Conservation (phyloP, 805 yeast species). For the Saccharomycopsis malanga region DNA sequence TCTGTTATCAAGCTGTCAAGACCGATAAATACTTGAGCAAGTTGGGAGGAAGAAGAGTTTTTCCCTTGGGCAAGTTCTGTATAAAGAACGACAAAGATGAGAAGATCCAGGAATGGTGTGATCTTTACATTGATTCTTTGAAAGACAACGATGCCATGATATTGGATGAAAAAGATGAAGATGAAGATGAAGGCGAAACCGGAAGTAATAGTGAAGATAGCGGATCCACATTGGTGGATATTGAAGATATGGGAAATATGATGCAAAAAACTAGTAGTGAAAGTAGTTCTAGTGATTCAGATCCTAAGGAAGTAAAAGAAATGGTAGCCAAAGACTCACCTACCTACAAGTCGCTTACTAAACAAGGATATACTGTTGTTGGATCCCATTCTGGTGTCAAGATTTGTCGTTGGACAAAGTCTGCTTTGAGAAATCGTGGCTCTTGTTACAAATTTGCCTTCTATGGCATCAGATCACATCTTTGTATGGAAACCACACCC, state of each 20-base stretch:
- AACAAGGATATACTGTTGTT: conserved; percentile 88
- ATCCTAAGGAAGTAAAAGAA: conserved; percentile 44
- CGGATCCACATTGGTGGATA: conserved; percentile 55
- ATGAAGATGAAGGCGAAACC: conserved; percentile 42
- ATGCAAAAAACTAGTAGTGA: conserved; percentile 22
- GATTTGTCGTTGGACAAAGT: conserved; percentile 93
- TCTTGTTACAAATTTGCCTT: conserved; percentile 90
- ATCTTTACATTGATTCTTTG: conserved; percentile 50
- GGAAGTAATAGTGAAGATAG: conserved; percentile 32
- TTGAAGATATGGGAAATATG: conserved; percentile 74
- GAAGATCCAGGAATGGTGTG: conserved; percentile 60
- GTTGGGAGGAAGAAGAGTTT: conserved; percentile 79
- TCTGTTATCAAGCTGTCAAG: conserved; percentile 76
- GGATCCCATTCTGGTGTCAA: conserved; percentile 95
- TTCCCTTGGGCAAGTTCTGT: conserved; percentile 79
- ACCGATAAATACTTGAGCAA: conserved; percentile 73
- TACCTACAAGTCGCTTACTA: conserved; percentile 78
- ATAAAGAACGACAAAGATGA: conserved; percentile 60
- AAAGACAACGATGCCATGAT: conserved; percentile 63
- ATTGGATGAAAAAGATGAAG: conserved; percentile 49
- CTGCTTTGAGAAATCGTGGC: conserved; percentile 89
- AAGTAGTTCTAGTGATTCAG: conserved; percentile 16
- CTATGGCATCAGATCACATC: conserved; percentile 82
- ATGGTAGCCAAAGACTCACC: conserved; percentile 91
- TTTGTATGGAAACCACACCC: conserved; percentile 96